phyloP scores from a whole-genome alignment of 1,139 yeast species.

The Scheffersomyces parashehatae region DNA sequence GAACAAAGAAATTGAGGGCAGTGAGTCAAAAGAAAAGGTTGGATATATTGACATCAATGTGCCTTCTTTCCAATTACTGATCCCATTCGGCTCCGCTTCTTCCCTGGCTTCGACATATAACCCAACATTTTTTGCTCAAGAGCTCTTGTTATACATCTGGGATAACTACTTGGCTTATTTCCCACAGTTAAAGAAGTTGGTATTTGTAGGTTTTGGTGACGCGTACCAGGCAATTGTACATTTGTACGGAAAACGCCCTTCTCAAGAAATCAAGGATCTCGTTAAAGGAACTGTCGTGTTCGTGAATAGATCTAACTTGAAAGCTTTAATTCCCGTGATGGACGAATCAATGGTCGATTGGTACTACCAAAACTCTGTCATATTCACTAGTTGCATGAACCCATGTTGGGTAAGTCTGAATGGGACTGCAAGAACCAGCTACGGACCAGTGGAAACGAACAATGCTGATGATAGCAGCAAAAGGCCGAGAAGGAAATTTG shows the following conservation, averaged over 20 bases:
- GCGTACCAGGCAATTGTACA: conserved; percentile 87
- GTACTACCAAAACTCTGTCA: conserved; percentile 84
- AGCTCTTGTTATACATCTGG: conserved; percentile 78
- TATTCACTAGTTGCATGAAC: conserved; percentile 74
- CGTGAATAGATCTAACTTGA: conserved; percentile 62
- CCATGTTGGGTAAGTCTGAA: conserved; percentile 69
- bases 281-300: conserved; percentile 77
- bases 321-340: conserved; percentile 79
- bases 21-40: conserved; percentile 63
- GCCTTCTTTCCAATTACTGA: conserved; percentile 50
- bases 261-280: conserved; percentile 53
- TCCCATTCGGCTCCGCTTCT: conserved; percentile 21
- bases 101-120: conserved; percentile 43
- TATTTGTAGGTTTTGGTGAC: conserved; percentile 88
- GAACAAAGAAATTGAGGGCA: conserved; percentile 24
- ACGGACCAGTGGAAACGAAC: conserved; percentile 13
- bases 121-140: conserved; percentile 71
- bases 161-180: conserved; percentile 85
- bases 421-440: conserved; percentile 15
- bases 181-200: conserved; percentile 62
- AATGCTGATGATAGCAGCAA: conserved; percentile 50
- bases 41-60: conserved; percentile 86
- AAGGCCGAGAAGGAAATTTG: conserved; percentile 85
- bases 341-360: conserved; percentile 90
- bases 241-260: conserved; percentile 75